Evolutionary conservation across 108 stramenopile genomes (phyloP).

Genomic region (Cyclotella distinguenda): DNA sequence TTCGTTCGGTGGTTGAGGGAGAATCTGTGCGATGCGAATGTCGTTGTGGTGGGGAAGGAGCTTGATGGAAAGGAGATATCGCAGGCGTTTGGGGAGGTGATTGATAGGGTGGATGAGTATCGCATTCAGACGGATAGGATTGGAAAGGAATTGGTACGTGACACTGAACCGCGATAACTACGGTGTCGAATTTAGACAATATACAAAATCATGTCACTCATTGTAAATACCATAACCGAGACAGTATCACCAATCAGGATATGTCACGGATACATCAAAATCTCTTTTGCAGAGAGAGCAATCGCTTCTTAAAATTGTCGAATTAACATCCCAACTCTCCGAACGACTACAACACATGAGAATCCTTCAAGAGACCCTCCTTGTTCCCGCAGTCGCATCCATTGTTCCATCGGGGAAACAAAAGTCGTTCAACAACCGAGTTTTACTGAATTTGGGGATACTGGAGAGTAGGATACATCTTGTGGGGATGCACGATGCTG

Average conservation of each 20-base stretch:
- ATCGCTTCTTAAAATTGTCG: slow-evolving; percentile 31
- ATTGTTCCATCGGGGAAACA: slow-evolving; percentile 63
- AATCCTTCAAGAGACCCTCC: slow-evolving; percentile 47
- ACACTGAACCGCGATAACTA: too few species aligned
- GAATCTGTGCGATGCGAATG: slow-evolving; percentile 30
- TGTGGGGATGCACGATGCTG: slow-evolving; percentile 80
- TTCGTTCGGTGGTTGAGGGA: slow-evolving; percentile 71
- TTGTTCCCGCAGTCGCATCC: slow-evolving; percentile 62
- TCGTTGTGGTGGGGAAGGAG: slow-evolving; percentile 9
- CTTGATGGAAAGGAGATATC: slow-evolving; percentile 18
- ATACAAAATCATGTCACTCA: too few species aligned
- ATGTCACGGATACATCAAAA: slow-evolving; percentile 9
- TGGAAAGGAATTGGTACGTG: slow-evolving; percentile 37
- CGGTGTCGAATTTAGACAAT: too few species aligned
- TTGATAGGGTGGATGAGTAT: slow-evolving; percentile 54
- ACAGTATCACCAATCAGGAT: slow-evolving; percentile 23
- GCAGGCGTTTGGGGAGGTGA: slow-evolving; percentile 48
- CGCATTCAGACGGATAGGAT: slow-evolving; percentile 41
- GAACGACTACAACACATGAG: slow-evolving; percentile 47
- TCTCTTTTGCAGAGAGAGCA: slow-evolving; percentile 11
- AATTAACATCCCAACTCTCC: slow-evolving; percentile 43
- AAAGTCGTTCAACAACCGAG: slow-evolving; percentile 76
- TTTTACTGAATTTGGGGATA: slow-evolving; percentile 63
- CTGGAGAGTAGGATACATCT: slow-evolving; percentile 75
- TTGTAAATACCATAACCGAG: neutral